Conservation (phyloP, 768 basidiomycete species). For the Lactarius pseudohatsudake region DNA sequence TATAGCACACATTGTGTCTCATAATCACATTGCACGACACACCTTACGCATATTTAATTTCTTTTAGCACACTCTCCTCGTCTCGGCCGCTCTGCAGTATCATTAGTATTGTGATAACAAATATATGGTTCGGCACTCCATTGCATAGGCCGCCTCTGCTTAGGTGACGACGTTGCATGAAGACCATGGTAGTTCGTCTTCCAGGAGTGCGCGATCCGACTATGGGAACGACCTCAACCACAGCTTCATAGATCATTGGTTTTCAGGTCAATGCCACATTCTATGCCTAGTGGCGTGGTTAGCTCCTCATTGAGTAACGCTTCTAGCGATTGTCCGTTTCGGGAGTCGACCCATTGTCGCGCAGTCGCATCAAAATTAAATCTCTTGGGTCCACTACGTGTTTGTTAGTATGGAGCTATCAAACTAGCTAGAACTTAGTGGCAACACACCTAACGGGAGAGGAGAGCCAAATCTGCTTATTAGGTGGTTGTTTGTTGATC, state of each 20-base stretch:
- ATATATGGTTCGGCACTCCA: neutral
- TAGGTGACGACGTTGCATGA: neutral
- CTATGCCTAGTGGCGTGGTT: conserved; percentile 39
- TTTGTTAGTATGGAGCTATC: neutral
- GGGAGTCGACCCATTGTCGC: conserved; percentile 72
- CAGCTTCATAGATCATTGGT: neutral
- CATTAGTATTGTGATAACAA: conserved; percentile 12
- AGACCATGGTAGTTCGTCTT: neutral
- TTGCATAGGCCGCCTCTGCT: neutral
- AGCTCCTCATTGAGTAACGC: conserved; percentile 71
- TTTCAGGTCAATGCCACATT: conserved; percentile 23
- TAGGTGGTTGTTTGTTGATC: conserved; percentile 96
- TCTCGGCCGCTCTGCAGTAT: conserved; percentile 2
- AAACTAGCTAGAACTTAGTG: neutral
- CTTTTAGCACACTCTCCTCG: conserved; percentile 9
- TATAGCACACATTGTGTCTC: conserved; percentile 5
- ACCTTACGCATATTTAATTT: neutral
- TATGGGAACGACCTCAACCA: neutral
- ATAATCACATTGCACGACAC: conserved; percentile 1
- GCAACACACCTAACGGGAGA: conserved; percentile 72
- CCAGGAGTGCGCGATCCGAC: neutral
- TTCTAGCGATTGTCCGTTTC: conserved; percentile 62
- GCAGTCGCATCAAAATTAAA: conserved; percentile 68
- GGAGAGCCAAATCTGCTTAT: conserved; percentile 96
- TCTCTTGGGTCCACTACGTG: conserved; percentile 81